Percentiles rank a stretch among this genome's conserved stretches.
Conservation (phyloP, 2,329 filamentous ascomycete species). For the Coniochaeta sp. region DNA sequence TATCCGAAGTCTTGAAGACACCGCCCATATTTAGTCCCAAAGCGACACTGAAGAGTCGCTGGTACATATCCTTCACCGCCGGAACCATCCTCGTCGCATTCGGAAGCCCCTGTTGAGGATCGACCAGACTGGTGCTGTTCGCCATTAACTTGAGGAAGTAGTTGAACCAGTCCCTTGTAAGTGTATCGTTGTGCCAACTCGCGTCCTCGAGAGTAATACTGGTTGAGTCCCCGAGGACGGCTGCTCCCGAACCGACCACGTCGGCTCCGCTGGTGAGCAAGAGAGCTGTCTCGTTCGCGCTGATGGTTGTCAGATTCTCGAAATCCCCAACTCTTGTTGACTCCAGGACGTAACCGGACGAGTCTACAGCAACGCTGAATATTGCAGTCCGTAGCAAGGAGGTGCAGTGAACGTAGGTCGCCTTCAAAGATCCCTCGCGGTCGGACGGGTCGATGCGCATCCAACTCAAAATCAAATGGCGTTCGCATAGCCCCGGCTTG, state of each 20-base stretch:
- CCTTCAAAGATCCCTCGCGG: not conserved
- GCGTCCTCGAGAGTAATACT: not conserved
- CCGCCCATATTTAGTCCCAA: not conserved
- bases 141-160: slow-evolving; percentile 29
- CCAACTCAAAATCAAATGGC: not conserved
- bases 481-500: too few species aligned
- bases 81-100: slow-evolving; percentile 10
- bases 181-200: slow-evolving; percentile 40
- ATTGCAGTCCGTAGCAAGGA: slow-evolving; percentile 17
- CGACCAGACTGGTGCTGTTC: slow-evolving; percentile 24
- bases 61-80: slow-evolving; percentile 15
- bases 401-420: not conserved
- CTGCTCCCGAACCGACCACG: slow-evolving; percentile 2
- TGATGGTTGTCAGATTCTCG: slow-evolving; percentile 11
- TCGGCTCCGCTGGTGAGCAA: not conserved
- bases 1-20: slow-evolving; percentile 22
- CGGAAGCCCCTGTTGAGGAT: slow-evolving; percentile 16
- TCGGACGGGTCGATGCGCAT: not conserved
- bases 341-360: slow-evolving; percentile 13
- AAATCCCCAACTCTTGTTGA: slow-evolving; percentile 11
- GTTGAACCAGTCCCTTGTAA: slow-evolving; percentile 35
- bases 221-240: not conserved
- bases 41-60: slow-evolving; percentile 24
- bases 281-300: slow-evolving; percentile 5
- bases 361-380: slow-evolving; percentile 25